Base-by-base conservation (phyloP, 2,329 filamentous ascomycete genomes). In the Fusarium kyushuense region DNA sequence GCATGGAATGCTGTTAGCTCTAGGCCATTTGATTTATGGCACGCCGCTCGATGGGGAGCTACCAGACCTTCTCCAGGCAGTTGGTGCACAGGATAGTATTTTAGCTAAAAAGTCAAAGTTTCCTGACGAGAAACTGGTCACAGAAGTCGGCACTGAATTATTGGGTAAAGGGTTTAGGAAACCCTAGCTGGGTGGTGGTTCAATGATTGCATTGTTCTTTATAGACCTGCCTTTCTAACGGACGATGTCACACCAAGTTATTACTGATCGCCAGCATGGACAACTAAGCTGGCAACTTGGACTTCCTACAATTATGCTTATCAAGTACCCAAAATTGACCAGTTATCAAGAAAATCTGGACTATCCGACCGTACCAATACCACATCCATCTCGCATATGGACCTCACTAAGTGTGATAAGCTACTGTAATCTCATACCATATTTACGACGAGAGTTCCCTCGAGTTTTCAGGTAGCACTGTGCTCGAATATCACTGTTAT, bases 11-110 rank as follows among this genome's bases (percentile, higher is more conserved):
- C 73, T 97, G 33, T 83, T 94, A 17, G 91, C 91, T 3, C 77
- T 97, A 19, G 95, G 94, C 0, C 87, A 93, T 69, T 76, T 97
- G 27, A 84, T 90, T 1, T 97, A 94, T 75, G 88, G 87, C 63
- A 86, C 88, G 3, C 87, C 89, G 7, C 74, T 88, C 35, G 87
- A 91, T 30, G 92, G 94, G 1, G 92, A 94, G 69, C 77, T 97
- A n/a, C 83, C 89, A 13, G 93, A 97, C 76, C 79, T 97, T n/a
- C 85, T 94, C 68, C 86, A 87, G 57, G 90, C 89, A 1, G 86
- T 97, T 84, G 93, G 94, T 76, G 92, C 93, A 0, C 83, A 85
- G 32, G 87, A 86, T 5, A 89, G 87, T 1, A 83, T 97, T 2
- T 59, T 83, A 35, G 81, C 75, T 2, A 93, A 90, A 78, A 83